Percentiles rank a stretch among this genome's conserved stretches.
Conservation (phyloP, 805 yeast species). For the Torulaspora gathmanii region DNA sequence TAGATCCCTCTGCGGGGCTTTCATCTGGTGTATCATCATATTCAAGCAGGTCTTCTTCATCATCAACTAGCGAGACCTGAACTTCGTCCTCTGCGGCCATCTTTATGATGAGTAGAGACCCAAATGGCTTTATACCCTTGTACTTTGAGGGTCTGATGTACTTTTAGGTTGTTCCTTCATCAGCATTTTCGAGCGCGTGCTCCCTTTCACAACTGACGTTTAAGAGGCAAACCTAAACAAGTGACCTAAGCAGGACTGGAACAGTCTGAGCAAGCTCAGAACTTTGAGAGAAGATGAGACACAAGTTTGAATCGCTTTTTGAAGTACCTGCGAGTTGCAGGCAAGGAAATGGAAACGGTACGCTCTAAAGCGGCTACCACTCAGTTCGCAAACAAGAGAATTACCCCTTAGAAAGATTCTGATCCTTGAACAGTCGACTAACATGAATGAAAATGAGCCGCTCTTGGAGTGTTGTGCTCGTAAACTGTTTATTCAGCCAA, state of each 20-base stretch:
- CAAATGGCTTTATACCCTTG: no score
- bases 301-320: conserved; percentile 6
- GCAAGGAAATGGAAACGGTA: conserved; percentile 3
- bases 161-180: background rate
- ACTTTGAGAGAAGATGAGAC: background rate
- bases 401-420: background rate
- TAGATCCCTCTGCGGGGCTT: conserved; percentile 12
- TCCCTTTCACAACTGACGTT: background rate
- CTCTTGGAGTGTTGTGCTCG: background rate
- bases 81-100: conserved; percentile 8
- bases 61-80: conserved; percentile 16
- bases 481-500: background rate
- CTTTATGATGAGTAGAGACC: background rate
- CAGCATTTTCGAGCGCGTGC: background rate
- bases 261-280: background rate
- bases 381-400: background rate
- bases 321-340: background rate
- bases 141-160: background rate
- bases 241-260: background rate
- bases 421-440: background rate
- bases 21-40: conserved; percentile 13
- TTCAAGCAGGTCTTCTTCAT: conserved; percentile 17
- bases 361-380: background rate
- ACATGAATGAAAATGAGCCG: background rate
- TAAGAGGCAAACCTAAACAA: background rate